phyloP scores from a whole-genome alignment of 2,329 filamentous ascomycete species.

The Colletotrichum musae region DNA sequence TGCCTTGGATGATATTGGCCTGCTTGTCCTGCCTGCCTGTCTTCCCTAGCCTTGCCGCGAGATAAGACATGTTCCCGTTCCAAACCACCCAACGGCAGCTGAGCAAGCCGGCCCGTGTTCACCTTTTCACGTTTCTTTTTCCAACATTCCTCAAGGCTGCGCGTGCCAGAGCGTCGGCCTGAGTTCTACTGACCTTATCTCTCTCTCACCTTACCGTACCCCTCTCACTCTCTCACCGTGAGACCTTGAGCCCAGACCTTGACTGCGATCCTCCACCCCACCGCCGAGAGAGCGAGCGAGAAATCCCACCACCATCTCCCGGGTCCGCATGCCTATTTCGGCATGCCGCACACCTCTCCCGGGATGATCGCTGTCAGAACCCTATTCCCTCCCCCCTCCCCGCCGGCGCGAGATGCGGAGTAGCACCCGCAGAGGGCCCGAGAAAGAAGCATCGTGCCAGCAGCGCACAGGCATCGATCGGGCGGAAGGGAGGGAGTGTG shows the following conservation, averaged over 20 bases:
- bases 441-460: background rate
- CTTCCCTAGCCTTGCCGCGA: slow-evolving; percentile 35
- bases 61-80: slow-evolving; percentile 14
- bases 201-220: too few species aligned
- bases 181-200: too few species aligned
- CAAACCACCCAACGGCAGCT: slow-evolving; percentile 10
- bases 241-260: background rate
- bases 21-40: too few species aligned
- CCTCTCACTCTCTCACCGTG: background rate
- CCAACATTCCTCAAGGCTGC: slow-evolving; percentile 29
- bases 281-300: slow-evolving; percentile 6
- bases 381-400: slow-evolving; percentile 21
- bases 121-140: slow-evolving; percentile 20
- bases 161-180: background rate
- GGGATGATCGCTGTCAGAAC: slow-evolving; percentile 39
- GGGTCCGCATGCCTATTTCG: slow-evolving; percentile 37
- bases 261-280: background rate
- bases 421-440: slow-evolving; percentile 15
- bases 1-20: too few species aligned
- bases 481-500: background rate
- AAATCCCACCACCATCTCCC: slow-evolving; percentile 15
- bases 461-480: slow-evolving; percentile 12
- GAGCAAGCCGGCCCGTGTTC: background rate
- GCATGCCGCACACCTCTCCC: slow-evolving; percentile 22
- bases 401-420: slow-evolving; percentile 12